phyloP scores from a whole-genome alignment of 805 yeast species.

The Pichia manshurica region DNA sequence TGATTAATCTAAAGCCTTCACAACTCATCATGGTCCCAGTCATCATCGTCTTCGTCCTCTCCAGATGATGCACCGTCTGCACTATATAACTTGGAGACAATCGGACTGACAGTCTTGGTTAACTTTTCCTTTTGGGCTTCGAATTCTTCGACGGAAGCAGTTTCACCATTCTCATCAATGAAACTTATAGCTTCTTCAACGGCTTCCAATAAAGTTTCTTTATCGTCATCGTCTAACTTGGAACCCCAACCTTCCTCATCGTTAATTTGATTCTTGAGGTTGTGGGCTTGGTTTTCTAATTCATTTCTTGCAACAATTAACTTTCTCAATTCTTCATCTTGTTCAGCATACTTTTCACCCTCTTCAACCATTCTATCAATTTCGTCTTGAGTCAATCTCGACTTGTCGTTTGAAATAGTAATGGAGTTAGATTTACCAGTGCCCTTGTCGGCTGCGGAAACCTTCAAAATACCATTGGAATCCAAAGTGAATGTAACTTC shows the following conservation, averaged over 20 bases:
- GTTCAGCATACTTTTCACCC: constrained; percentile 91
- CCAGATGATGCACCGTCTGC: constrained; percentile 28
- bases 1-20: constrained; percentile 20
- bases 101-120: constrained; percentile 81
- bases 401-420: constrained; percentile 90
- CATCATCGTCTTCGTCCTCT: constrained; percentile 51
- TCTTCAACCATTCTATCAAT: constrained; percentile 97
- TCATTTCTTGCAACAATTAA: constrained; percentile 86
- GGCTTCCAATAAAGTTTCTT: constrained; percentile 83
- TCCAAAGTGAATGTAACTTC: constrained; percentile 86
- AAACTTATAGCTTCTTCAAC: constrained; percentile 64
- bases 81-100: constrained; percentile 74
- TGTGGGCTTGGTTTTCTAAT: constrained; percentile 83
- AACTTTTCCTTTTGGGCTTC: constrained; percentile 86
- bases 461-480: constrained; percentile 83
- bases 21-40: constrained; percentile 68
- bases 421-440: constrained; percentile 89
- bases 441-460: constrained; percentile 85
- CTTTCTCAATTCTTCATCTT: constrained; percentile 76
- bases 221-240: constrained; percentile 84
- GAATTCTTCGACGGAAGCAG: constrained; percentile 88
- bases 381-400: constrained; percentile 88
- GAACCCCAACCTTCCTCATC: constrained; percentile 60
- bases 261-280: constrained; percentile 59
- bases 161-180: constrained; percentile 70